Evolutionary conservation across 306 rosid species (phyloP).

Genomic region (Coriaria nepalensis): DNA sequence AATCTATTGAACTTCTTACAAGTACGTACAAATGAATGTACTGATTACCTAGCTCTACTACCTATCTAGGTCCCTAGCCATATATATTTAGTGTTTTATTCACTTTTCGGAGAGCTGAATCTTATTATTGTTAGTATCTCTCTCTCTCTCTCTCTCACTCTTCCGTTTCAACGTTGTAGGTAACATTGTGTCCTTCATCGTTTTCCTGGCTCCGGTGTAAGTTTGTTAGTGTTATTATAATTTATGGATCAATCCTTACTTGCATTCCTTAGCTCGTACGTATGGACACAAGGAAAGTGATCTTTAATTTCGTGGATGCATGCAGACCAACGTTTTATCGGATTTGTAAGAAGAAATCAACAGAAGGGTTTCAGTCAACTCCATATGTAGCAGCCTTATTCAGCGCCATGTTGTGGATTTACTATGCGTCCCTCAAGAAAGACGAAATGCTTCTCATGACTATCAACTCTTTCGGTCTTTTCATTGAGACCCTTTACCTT

Average conservation of each 20-base stretch:
- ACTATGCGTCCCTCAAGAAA: constrained; percentile 61
- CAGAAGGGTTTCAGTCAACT: constrained; percentile 75
- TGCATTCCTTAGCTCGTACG: background rate
- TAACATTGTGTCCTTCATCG: constrained; percentile 55
- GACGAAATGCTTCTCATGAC: constrained; percentile 63
- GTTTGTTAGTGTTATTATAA: constrained; percentile 7
- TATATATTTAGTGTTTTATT: too few relatives aligned
- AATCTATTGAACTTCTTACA: too few relatives aligned
- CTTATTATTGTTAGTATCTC: constrained; percentile 37
- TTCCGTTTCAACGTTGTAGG: constrained; percentile 27
- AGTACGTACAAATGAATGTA: too few relatives aligned
- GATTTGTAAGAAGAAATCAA: constrained; percentile 76
- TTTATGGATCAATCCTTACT: background rate
- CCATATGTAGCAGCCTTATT: constrained; percentile 87
- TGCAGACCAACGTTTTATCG: constrained; percentile 60
- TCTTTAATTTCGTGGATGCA: background rate
- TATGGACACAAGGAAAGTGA: background rate
- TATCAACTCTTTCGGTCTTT: constrained; percentile 59
- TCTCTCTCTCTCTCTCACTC: constrained; percentile 20
- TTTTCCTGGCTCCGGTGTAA: constrained; percentile 86
- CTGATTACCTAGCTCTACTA: too few relatives aligned
- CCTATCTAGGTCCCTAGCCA: too few relatives aligned
- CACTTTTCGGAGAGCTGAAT: background rate
- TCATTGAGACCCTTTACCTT: constrained; percentile 67
- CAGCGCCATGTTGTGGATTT: constrained; percentile 83